Base-by-base conservation (phyloP, 768 basidiomycete genomes). In the Panellus pusillus region DNA sequence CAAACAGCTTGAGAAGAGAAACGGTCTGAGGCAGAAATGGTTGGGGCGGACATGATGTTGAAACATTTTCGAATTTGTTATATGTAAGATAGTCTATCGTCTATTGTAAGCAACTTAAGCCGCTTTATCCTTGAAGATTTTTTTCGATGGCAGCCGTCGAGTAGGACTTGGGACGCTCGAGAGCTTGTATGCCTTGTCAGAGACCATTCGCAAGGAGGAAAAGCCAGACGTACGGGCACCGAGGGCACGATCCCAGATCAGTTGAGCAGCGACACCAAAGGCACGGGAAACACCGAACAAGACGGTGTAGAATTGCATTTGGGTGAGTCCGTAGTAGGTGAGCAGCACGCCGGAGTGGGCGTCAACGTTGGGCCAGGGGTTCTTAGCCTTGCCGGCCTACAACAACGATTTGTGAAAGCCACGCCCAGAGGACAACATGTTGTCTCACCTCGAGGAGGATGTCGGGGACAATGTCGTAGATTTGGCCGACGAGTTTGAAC, bases 241-340 rank as follows among this genome's bases (percentile, higher is more conserved):
- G 63, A 92, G 86, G 14, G 91, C 91, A 69, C 92, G 90, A 66
- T 93, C 92, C 93, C 93, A 94, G 61, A 94, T 91, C 60, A 93
- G 78, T 66, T 94, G 93, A 29, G 91, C 85, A 50, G 89, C 82
- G 51, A 93, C 91, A 74, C 91, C 91, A 62, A 93, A 91, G 15
- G 91, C 93, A 67, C 93, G 89, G n/a, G 92, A 95, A 8, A 97
- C 91, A 77, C 93, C 94, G 71, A 97, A 97, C 55, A 97, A 79
- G 51, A 98, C 96, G 61, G 95, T 98, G 77, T 98, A 98, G 80
- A 90, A 98, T 68, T 92, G 83, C 88, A 95, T 93, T 72, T 95
- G 84, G 58, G 79, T 82, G 50, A 96, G 75, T 44, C 92, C 92
- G 65, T 93, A 94, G 73, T 94, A 77, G 27, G 88, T 87, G 18